phyloP scores from a whole-genome alignment of 257 asterid genomes.

The Salvia miltiorrhiza region DNA sequence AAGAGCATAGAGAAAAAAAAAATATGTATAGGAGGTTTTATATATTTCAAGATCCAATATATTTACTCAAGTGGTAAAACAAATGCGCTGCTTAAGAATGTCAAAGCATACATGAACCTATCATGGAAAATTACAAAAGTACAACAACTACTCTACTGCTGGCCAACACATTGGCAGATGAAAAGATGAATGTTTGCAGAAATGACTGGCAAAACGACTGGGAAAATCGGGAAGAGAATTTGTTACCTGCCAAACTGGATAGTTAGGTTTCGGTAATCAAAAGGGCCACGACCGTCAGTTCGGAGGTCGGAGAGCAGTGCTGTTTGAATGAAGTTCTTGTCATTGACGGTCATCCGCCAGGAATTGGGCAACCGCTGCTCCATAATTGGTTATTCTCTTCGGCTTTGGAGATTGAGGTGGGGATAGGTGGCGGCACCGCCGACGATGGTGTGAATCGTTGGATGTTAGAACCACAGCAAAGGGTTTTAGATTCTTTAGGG shows the following conservation, averaged over 20 bases:
- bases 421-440: too few species aligned
- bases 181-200: not conserved
- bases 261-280: constrained; percentile 63
- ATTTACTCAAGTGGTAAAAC: not conserved
- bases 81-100: not conserved
- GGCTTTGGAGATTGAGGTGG: too few species aligned
- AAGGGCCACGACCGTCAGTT: constrained; percentile 82
- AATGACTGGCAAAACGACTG: too few species aligned
- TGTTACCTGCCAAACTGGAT: constrained; percentile 77
- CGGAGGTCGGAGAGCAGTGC: constrained; percentile 79
- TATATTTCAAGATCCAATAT: not conserved
- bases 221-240: not conserved
- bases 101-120: not conserved
- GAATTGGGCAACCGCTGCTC: constrained; percentile 75
- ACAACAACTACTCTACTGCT: not conserved
- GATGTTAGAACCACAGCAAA: too few species aligned
- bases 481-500: too few species aligned
- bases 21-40: not conserved
- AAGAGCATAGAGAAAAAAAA: not conserved
- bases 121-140: not conserved
- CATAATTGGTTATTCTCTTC: constrained; percentile 25
- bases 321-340: constrained; percentile 71
- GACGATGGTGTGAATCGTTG: too few species aligned
- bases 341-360: constrained; percentile 73
- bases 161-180: too few species aligned